phyloP scores from a whole-genome alignment of 805 yeast genomes.

The Lipomyces sp. region DNA sequence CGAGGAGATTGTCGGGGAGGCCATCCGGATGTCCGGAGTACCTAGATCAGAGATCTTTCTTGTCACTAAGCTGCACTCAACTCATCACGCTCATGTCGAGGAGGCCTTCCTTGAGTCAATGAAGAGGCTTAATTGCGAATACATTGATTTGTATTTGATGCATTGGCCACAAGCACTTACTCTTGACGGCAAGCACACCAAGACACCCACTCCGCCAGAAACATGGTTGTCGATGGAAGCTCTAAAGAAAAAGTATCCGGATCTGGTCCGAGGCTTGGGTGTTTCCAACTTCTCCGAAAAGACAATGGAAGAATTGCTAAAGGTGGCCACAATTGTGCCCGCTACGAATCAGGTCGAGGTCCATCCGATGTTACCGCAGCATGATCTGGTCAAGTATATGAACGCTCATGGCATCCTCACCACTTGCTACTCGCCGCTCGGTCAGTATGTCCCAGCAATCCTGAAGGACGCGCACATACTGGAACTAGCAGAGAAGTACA shows the following conservation, averaged over 20 bases:
- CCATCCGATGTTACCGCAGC: slow-evolving; percentile 74
- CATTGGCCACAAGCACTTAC: slow-evolving; percentile 64
- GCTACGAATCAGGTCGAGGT: slow-evolving; percentile 74
- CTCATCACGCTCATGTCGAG: slow-evolving; percentile 48
- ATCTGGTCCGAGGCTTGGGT: slow-evolving; percentile 69
- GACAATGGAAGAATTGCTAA: slow-evolving; percentile 57
- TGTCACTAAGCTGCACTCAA: slow-evolving; percentile 66
- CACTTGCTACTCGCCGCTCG: slow-evolving; percentile 81
- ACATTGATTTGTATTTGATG: slow-evolving; percentile 67
- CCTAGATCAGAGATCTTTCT: slow-evolving; percentile 61
- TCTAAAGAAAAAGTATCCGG: slow-evolving; percentile 63
- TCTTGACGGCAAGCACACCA: slow-evolving; percentile 50
- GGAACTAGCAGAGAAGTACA: slow-evolving; percentile 66
- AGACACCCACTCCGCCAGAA: slow-evolving; percentile 62
- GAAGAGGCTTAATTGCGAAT: slow-evolving; percentile 58
- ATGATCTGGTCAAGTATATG: slow-evolving; percentile 59
- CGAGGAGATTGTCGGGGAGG: slow-evolving; percentile 67
- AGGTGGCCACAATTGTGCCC: slow-evolving; percentile 60
- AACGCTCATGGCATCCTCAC: slow-evolving; percentile 57
- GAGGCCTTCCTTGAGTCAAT: slow-evolving; percentile 59
- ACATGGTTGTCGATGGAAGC: slow-evolving; percentile 70
- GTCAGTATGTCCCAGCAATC: slow-evolving; percentile 68
- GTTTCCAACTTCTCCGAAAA: slow-evolving; percentile 68
- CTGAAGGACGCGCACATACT: slow-evolving; percentile 58
- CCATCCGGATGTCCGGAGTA: slow-evolving; percentile 49